Evolutionary conservation across 2,329 filamentous ascomycete species (phyloP).

Genomic region (Zasmidium citrigriseum): DNA sequence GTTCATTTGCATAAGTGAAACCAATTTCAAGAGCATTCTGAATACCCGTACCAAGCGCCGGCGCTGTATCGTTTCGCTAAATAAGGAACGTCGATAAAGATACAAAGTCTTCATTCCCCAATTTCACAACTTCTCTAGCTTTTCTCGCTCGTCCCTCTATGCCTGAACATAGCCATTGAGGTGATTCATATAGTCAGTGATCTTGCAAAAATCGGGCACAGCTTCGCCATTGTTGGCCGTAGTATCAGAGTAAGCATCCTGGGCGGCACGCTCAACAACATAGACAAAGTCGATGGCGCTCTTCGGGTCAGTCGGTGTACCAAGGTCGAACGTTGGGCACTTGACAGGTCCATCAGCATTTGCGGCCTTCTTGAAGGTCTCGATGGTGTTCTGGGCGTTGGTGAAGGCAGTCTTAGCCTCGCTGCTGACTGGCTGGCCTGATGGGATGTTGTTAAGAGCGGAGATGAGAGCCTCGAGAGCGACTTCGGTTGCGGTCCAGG

Average conservation of each 20-base stretch:
- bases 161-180: not conserved
- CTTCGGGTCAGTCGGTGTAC: not conserved
- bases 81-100: too few relatives aligned
- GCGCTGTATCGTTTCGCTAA: too few relatives aligned
- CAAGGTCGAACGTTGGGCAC: not conserved
- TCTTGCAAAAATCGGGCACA: constrained; percentile 1
- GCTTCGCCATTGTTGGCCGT: not conserved
- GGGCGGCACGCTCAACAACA: not conserved
- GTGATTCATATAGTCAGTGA: not conserved
- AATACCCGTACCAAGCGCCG: too few relatives aligned
- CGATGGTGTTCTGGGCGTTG: not conserved
- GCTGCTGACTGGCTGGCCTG: not conserved
- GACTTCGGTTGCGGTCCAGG: constrained; percentile 1
- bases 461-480: constrained; percentile 5
- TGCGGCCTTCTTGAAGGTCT: constrained; percentile 2
- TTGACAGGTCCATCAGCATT: not conserved
- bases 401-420: not conserved
- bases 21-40: too few relatives aligned
- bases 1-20: too few relatives aligned
- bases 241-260: constrained; percentile 6
- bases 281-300: not conserved
- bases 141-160: too few relatives aligned
- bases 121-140: too few relatives aligned
- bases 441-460: not conserved
- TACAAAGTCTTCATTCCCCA: too few relatives aligned